Percentiles rank a stretch among this genome's conserved stretches.
Evolutionary conservation across 805 yeast species (phyloP).

Genomic region (Zygoascus tannicola): DNA sequence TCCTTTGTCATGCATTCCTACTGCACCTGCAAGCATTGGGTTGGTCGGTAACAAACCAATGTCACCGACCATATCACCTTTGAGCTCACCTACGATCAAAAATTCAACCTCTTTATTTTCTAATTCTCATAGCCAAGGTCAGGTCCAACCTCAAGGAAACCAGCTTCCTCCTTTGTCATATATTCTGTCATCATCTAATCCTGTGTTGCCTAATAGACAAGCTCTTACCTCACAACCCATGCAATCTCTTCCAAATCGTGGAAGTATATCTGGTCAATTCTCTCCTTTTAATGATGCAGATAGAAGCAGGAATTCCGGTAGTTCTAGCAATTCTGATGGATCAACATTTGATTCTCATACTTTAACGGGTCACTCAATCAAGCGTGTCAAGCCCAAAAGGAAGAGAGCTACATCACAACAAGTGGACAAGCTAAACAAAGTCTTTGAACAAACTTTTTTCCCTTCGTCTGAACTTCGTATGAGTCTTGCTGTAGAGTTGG

Average conservation of each 20-base stretch:
- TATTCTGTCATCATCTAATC: neutral
- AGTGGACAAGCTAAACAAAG: constrained; percentile 55
- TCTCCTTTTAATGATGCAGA: neutral
- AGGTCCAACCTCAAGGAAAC: too few relatives aligned
- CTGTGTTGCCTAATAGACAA: too few relatives aligned
- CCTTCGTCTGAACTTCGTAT: constrained; percentile 68
- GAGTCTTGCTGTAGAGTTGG: constrained; percentile 60
- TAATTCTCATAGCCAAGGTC: too few relatives aligned
- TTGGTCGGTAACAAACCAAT: neutral
- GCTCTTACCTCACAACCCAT: too few relatives aligned
- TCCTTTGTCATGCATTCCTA: neutral
- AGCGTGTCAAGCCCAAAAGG: constrained; percentile 36
- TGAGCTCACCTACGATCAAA: too few relatives aligned
- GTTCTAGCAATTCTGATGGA: neutral
- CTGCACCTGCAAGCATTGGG: neutral
- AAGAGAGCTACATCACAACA: constrained; percentile 76
- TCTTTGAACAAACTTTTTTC: constrained; percentile 66
- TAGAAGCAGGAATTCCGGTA: neutral
- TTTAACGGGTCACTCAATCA: neutral
- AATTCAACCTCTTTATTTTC: too few relatives aligned
- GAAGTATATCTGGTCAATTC: too few relatives aligned
- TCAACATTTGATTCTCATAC: neutral
- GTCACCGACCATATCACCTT: constrained; percentile 1
- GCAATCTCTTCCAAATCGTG: too few relatives aligned
- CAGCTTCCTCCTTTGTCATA: neutral